Evolutionary conservation across 495 filamentous ascomycete genomes (phyloP), one percentile per base, ranked within the genome.

Genomic region (Cercophora scortea): DNA sequence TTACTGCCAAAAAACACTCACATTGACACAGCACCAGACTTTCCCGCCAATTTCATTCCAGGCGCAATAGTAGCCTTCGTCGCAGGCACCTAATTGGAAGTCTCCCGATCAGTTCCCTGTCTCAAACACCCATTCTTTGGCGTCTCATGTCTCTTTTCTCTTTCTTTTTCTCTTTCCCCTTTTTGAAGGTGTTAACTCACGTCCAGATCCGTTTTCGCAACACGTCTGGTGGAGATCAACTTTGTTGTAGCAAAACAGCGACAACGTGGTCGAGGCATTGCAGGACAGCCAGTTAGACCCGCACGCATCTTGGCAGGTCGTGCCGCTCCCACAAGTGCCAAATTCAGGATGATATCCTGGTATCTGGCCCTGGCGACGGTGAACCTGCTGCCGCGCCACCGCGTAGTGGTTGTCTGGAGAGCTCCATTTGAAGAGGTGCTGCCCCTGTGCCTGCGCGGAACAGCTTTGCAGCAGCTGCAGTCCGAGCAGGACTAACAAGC

Each of bases 191-290:
- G 15, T 8, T 11, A 1, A 59, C 59, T 38, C 19, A 63, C 63
- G 58, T 32, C 63, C 63, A 25, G 61, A 63, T 1, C 55, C 61
- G 35, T 67, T 62, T 32, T 61, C 59, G 46, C 64, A 67, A 34
- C 64, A 67, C 0, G 56, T 57, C 51, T 67, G 64, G 33, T 45
- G 45, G 16, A 65, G 46, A 10, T 62, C 54, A n/a, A 49, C 57
- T 18, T 56, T 51, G 57, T 67, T 67, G 56, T 64, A 67, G 53
- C 64, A 67, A 35, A 64, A 67, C 42, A 67, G 47, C 12, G 64
- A 63, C n/a, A 67, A 51, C 6, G 47, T 45, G 0, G 64, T 67
- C 13, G 54, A 57, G 7, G 64, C 64, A 18, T 53, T 49, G 53
- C 64, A 67, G 1, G 59, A 58, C 16, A 51, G 8, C 58, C 59